Base-by-base conservation (phyloP, 495 filamentous ascomycete species). In the Opeltia flavorubescens region DNA sequence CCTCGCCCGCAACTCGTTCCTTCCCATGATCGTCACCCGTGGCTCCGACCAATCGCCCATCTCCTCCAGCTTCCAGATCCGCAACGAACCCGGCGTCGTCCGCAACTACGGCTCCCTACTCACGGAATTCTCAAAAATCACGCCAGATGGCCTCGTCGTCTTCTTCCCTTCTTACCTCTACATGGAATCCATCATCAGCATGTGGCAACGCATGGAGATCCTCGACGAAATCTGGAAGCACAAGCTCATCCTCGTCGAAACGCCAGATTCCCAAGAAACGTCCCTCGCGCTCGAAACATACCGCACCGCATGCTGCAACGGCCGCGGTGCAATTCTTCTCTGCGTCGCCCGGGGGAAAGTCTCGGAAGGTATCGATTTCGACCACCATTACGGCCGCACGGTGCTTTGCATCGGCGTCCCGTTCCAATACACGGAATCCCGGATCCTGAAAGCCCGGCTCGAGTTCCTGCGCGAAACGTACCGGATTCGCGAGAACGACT, bases 121-220 rank as follows among this genome's bases (percentile, higher is more conserved):
- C 15, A 86, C 86, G 21, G 93, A 96, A 57, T 95, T 99, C 56
- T 77, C 86, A 29, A 88, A 83, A 61, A 79, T 95, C 52, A 96
- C 91, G 0, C 93, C 93, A 0, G 93, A 99, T 55, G 93, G 93
- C 44, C 78, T 99, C 63, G 91, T 96, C 27, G 93, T 99, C 40
- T 99, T 99, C 71, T 99, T 99, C 63, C 93, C 93, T 0, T 93
- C 85, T 1, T 99, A 99, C 57, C 75, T 99, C 2, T 99, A 99
- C 69, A 96, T 99, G 93, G 93, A 99, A 58, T 86, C 80, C 30
- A 95, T 96, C 59, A 95, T 99, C 59, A 85, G 78, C 62, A 94
- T 94, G 81, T 99, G 93, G 93, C 91, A 96, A 59, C 84, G 86
- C 48, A 95, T 95, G 86, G 86, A 86, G 35, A 94, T 95, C 49